A percentile compares a stretch with the other conserved stretches of the same genome.
Evolutionary conservation across 257 asterid species (phyloP).

Genomic region (Solanum rostratum): DNA sequence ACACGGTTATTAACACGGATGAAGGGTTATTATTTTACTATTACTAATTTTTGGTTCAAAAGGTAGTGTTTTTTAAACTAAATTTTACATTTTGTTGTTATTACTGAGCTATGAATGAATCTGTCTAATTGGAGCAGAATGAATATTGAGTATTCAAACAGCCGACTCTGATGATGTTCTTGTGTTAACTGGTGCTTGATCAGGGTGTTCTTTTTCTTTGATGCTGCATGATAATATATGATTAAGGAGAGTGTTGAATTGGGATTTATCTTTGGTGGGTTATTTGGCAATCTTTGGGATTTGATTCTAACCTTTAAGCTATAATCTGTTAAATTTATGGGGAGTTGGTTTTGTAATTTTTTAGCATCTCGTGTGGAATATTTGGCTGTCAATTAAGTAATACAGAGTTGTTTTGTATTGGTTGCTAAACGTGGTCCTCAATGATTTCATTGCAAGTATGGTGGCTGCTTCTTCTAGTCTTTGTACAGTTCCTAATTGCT

Average conservation of each 20-base stretch:
- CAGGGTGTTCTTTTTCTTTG: background rate
- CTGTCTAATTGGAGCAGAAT: background rate
- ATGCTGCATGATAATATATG: background rate
- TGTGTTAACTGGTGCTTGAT: too few species aligned
- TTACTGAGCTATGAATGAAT: background rate
- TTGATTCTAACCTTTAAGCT: background rate
- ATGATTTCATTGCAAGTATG: background rate
- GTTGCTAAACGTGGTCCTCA: background rate
- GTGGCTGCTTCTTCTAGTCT: background rate
- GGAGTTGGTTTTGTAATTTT: background rate
- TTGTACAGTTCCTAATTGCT: background rate
- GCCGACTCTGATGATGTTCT: background rate
- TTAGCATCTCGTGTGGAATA: background rate
- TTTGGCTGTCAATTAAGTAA: background rate
- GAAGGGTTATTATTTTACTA: too few species aligned
- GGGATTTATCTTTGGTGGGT: background rate
- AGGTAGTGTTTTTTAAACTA: background rate
- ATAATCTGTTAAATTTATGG: background rate
- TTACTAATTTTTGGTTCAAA: background rate
- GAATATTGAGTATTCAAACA: background rate
- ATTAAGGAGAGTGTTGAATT: background rate
- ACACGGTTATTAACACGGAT: too few species aligned
- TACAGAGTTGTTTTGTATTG: background rate
- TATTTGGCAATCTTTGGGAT: background rate
- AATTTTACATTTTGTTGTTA: background rate